Evolutionary conservation across 2,329 filamentous ascomycete species (phyloP), one percentile per base, ranked within the genome.

Genomic region (Zymoseptoria crescenta): DNA sequence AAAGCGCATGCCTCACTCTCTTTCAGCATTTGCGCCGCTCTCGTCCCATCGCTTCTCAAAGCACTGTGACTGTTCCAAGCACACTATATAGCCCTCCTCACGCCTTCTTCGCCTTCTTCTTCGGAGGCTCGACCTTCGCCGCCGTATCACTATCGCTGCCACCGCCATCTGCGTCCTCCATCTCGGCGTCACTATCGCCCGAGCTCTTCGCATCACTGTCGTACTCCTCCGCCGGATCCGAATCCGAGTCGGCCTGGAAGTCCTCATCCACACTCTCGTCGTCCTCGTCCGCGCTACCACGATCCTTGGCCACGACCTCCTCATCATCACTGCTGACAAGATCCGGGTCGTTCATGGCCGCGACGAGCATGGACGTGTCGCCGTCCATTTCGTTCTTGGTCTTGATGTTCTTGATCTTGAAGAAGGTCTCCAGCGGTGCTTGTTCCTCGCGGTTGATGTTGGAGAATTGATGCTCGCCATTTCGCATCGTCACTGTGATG

Each of bases 361-460:
- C 89, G 30, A 89, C 88, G 60, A 96, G 83, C 59, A 87, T 77
- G 1, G 80, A 78, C 51, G 80, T 79, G 30, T 99, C 94, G 73
- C 96, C 94, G 62, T 95, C 88, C 79, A 99, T 96, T 77, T 99
- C 94, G 74, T 99, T 99, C 86, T 96, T 97, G 59, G 95, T 92
- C 57, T 93, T 89, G 70, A 99, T 83, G 62, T 87, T 89, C 81
- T 97, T 97, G 67, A 91, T 84, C 76, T 95, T 94, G 83, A 99
- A 96, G 79, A 99, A 99, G 67, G 88, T 87, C 75, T 99, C 94
- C n/a, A 99, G 83, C 6, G 90, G 89, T 76, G 94, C 89, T 75
- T 97, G 90, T 73, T 99, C 94, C 78, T 99, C 94, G 68, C 93
- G 88, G 74, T 96, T 99, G 75, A 99, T 99, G 80, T 99, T 99